Conservation (phyloP, 1,139 yeast species). For the Blastobotrys arbuscula region DNA sequence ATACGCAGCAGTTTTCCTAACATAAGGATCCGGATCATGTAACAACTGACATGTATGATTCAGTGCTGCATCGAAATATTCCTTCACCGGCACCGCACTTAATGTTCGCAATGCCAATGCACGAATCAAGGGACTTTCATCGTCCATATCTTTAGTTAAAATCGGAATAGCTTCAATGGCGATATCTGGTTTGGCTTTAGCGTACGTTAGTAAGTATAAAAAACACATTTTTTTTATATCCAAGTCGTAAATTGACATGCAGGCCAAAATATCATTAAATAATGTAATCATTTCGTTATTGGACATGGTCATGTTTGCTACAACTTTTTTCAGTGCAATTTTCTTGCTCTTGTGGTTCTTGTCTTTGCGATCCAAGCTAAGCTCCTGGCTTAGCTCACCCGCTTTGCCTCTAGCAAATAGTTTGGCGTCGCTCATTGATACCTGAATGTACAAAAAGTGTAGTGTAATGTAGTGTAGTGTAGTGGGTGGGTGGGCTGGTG, state of each 20-base stretch:
- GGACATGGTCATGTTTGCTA: slow-evolving; percentile 80
- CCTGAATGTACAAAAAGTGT: too few relatives aligned
- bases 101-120: slow-evolving; percentile 61
- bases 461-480: too few relatives aligned
- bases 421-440: slow-evolving; percentile 31
- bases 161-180: slow-evolving; percentile 54
- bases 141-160: slow-evolving; percentile 47
- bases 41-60: slow-evolving; percentile 39
- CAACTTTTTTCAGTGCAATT: slow-evolving; percentile 62
- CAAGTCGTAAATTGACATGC: slow-evolving; percentile 59
- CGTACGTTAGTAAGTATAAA: slow-evolving; percentile 53
- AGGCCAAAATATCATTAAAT: slow-evolving; percentile 59
- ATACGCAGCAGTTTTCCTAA: slow-evolving; percentile 65
- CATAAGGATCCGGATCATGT: slow-evolving; percentile 51
- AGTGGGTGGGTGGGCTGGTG: neutral
- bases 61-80: slow-evolving; percentile 45
- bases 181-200: slow-evolving; percentile 51
- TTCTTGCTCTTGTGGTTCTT: slow-evolving; percentile 43
- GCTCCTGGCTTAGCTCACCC: slow-evolving; percentile 51
- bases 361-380: slow-evolving; percentile 51
- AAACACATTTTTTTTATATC: slow-evolving; percentile 63
- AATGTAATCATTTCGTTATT: slow-evolving; percentile 67
- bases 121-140: slow-evolving; percentile 40
- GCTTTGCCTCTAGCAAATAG: slow-evolving; percentile 38
- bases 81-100: slow-evolving; percentile 51